These are phyloP conservation scores for Fallopia convolvulus DNA, from an alignment of 148 eudicot genomes.

Conservation along the genomic window DNA sequence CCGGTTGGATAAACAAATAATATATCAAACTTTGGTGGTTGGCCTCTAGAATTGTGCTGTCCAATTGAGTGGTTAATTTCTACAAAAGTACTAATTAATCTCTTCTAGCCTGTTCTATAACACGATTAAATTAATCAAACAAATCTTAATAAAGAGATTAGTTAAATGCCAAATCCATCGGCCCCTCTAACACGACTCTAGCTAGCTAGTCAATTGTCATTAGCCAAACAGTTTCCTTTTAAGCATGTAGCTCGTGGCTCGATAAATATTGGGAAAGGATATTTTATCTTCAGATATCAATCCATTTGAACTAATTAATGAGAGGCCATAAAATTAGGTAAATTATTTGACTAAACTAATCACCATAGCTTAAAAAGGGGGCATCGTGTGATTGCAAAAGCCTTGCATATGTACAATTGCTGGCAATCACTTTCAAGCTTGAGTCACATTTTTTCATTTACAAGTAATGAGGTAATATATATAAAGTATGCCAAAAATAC, in stretches of 20 bases:
- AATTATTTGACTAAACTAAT: not conserved
- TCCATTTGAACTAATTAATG: not conserved
- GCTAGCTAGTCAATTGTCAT: not conserved
- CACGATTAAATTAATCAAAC: no score
- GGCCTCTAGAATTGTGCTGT: not conserved
- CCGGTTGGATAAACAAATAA: not conserved
- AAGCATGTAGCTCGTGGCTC: constrained; percentile 4
- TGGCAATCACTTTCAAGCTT: not conserved
- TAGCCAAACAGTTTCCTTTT: constrained; percentile 3
- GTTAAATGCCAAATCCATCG: not conserved
- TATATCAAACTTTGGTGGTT: not conserved
- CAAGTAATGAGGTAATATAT: no score
- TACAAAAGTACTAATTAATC: not conserved
- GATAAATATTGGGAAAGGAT: not conserved
- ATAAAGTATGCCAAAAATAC: no score
- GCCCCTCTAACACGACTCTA: not conserved
- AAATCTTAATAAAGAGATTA: not conserved
- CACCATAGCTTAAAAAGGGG: not conserved
- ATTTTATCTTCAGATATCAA: not conserved
- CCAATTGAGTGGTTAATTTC: not conserved
- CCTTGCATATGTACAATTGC: not conserved
- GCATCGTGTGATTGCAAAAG: not conserved
- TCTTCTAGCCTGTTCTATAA: not conserved
- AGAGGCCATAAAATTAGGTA: not conserved
- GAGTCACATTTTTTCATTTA: no score